Base-by-base conservation (phyloP, 352 stramenopile species). In the Phytophthora capsici region DNA sequence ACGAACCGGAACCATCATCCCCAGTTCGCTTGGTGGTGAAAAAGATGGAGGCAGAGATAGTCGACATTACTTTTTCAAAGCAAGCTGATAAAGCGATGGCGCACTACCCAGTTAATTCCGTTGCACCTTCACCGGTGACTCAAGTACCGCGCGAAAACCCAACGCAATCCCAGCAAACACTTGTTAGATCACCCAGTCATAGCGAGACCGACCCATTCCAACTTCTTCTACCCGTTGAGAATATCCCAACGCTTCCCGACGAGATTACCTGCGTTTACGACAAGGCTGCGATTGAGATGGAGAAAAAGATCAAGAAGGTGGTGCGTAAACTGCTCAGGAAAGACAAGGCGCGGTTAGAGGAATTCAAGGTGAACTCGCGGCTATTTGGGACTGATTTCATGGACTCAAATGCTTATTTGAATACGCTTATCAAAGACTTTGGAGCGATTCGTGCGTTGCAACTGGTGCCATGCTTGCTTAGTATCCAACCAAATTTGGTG, bases 371-470 rank as follows among this genome's bases (percentile, higher is more conserved):
- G 46, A 94, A 91, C 44, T 82, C 84, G 28, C 79, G 81, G 1
- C 69, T 94, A 9, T 90, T 79, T 64, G 86, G 86, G 30, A 93
- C 88, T 69, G 82, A 88, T 57, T 93, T 91, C 40, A 90, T 94
- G 84, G 86, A 93, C 38, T 55, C 80, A 0, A 51, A 73, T 37
- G 82, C 88, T 46, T 94, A 90, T 46, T 19, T 92, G 34, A 73
- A 90, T n/a, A 76, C 66, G n/a, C 66, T 93, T 13, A 75, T 86
- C 19, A 75, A 80, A 13, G 75, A 86, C n/a, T 67, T 94, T n/a
- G 71, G 78, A 19, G 56, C 52, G 0, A 74, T 91, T 47, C 73
- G 83, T 16, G 73, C 83, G 12, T 70, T 94, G 17, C 69, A 86
- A 52, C 57, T 94, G 14, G 70, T 92, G 3, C 86, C 86, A 16